A percentile compares a stretch with the other conserved stretches of the same genome.
phyloP scores from a whole-genome alignment of 352 stramenopile species.

The Lagenidium giganteum region DNA sequence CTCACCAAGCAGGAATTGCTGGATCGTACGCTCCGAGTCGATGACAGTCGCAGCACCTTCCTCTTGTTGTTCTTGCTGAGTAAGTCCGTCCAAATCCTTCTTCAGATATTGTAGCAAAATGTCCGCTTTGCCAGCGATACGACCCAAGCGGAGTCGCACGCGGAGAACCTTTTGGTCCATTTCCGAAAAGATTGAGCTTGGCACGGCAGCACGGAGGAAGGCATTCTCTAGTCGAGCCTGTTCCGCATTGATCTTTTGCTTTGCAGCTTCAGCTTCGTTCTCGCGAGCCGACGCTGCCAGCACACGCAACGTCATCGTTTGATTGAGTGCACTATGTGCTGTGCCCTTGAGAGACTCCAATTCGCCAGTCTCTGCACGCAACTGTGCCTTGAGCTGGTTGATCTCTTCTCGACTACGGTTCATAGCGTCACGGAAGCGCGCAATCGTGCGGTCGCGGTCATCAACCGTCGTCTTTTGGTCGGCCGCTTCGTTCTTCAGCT shows the following conservation, averaged over 20 bases:
- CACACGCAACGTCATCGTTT: constrained; percentile 66
- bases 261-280: constrained; percentile 62
- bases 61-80: constrained; percentile 35
- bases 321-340: constrained; percentile 63
- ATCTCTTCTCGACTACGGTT: constrained; percentile 72
- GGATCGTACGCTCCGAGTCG: constrained; percentile 32
- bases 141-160: constrained; percentile 56
- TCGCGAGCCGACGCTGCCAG: constrained; percentile 52
- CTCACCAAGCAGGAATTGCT: constrained; percentile 53
- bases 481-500: constrained; percentile 45
- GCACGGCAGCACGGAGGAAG: constrained; percentile 62
- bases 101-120: constrained; percentile 63
- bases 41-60: constrained; percentile 18
- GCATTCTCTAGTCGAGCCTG: constrained; percentile 61
- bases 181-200: constrained; percentile 67
- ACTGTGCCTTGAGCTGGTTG: constrained; percentile 60
- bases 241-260: constrained; percentile 61
- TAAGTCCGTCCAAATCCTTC: constrained; percentile 49
- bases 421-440: constrained; percentile 68
- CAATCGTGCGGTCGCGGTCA: constrained; percentile 78
- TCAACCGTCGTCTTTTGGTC: constrained; percentile 60
- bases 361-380: constrained; percentile 61
- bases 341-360: constrained; percentile 74
- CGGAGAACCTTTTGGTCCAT: constrained; percentile 69
- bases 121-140: constrained; percentile 60